These are phyloP conservation scores for Ophiocordyceps australis DNA, from an alignment of 2,329 filamentous ascomycete genomes.

Conservation along the genomic window DNA sequence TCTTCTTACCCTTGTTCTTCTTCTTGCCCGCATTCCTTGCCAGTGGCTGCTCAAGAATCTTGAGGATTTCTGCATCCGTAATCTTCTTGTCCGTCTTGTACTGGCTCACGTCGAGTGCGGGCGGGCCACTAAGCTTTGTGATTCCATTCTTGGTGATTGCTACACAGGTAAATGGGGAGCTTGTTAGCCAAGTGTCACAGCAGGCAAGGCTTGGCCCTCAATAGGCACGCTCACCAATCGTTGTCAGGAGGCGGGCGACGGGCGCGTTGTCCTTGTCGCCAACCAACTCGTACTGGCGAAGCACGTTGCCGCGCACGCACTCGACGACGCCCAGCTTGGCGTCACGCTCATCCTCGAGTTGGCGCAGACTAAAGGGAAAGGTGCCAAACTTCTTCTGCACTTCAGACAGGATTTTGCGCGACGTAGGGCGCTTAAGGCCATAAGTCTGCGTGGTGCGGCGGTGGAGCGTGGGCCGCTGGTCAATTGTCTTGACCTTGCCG, in stretches of 20 bases:
- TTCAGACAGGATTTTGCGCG: slow-evolving; percentile 81
- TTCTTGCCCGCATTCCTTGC: slow-evolving; percentile 79
- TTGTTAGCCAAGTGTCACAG: not conserved
- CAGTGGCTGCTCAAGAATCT: slow-evolving; percentile 81
- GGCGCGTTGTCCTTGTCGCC: slow-evolving; percentile 80
- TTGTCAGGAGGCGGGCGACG: slow-evolving; percentile 77
- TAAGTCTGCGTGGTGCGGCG: slow-evolving; percentile 86
- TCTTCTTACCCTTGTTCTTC: slow-evolving; percentile 80
- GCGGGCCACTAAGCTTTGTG: slow-evolving; percentile 64
- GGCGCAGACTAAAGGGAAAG: slow-evolving; percentile 94
- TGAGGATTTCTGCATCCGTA: slow-evolving; percentile 82
- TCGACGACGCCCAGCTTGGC: slow-evolving; percentile 94
- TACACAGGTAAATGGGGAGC: too few relatives aligned
- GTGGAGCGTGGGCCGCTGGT: slow-evolving; percentile 80
- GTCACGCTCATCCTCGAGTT: slow-evolving; percentile 89
- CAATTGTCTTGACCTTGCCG: slow-evolving; percentile 86
- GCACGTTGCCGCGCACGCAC: slow-evolving; percentile 80
- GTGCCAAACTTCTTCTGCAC: slow-evolving; percentile 93
- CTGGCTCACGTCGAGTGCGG: slow-evolving; percentile 59
- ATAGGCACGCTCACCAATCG: slow-evolving; percentile 53
- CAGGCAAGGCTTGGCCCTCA: too few relatives aligned
- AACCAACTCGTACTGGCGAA: slow-evolving; percentile 91
- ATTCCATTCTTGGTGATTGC: slow-evolving; percentile 97
- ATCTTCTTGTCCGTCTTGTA: slow-evolving; percentile 97
- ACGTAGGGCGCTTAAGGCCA: slow-evolving; percentile 83